Evolutionary conservation across 2,329 filamentous ascomycete species (phyloP), one percentile per base, ranked within the genome.

Genomic region (Hawksworthiomyces lignivorus): DNA sequence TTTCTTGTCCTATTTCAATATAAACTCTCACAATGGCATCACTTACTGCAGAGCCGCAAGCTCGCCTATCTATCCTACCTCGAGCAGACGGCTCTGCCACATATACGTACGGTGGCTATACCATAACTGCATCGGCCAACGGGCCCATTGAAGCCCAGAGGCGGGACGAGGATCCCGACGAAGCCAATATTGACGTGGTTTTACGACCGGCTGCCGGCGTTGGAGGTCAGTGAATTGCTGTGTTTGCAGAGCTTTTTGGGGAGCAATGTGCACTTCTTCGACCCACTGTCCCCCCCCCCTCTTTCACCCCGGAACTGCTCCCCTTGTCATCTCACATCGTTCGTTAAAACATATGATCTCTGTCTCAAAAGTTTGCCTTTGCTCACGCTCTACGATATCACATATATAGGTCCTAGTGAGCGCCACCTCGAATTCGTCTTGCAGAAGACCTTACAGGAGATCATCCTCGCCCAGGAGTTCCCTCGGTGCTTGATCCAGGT

Each of bases 91-190:
- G 87, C 48, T 94, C 87, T 36, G 84, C 84, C 10, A 82, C 78
- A 9, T 88, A 87, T 59, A 78, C 83, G 3, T 73, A 81, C 53
- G 72, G 77, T 44, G 85, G 87, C 36, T 94, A 88, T 62, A 82
- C 81, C 33, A 75, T 97, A 50, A 77, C 94, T 41, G 85, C 84
- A 43, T 82, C 87, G 12, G 87, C 94, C 51, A 97, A 95, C 63
- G 92, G 90, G 1, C 92, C 92, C 14, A 78, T 97, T 52, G 92
- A 98, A 67, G 87, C 90, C 14, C 80, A 81, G 53, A 78, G 89
- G 55, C 80, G 87, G 54, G 90, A 98, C 58, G 87, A 97, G 61
- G 78, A 92, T 51, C 84, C 92, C 7, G 89, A 94, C 62, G 88
- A 96, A 67, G 87, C 90, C 21, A 78, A 83, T 37, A 72, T 98